Percentiles rank a stretch among this genome's conserved stretches.
Conservation (phyloP, 2,329 filamentous ascomycete genomes). For the Trichoderma oligosporum region DNA sequence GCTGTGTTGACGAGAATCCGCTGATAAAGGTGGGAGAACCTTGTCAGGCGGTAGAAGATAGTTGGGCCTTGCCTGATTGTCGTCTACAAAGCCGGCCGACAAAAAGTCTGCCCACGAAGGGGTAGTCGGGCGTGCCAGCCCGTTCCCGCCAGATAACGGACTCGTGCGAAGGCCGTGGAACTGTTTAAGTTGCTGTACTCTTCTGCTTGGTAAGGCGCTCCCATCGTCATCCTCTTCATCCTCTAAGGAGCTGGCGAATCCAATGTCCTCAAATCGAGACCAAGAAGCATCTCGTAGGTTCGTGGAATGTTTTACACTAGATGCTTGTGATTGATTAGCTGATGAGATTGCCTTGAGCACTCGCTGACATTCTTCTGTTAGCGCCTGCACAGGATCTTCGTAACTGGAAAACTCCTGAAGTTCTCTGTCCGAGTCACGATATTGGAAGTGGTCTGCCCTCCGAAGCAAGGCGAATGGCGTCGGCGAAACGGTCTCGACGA, state of each 20-base stretch:
- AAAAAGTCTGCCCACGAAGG: slow-evolving; percentile 98
- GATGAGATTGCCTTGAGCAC: slow-evolving; percentile 86
- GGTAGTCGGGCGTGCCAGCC: slow-evolving; percentile 79
- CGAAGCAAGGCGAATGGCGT: slow-evolving; percentile 89
- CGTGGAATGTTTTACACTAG: slow-evolving; percentile 66
- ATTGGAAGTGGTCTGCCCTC: slow-evolving; percentile 91
- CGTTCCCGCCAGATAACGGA: slow-evolving; percentile 60
- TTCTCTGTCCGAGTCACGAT: slow-evolving; percentile 81
- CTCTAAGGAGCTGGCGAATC: slow-evolving; percentile 74
- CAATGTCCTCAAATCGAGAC: slow-evolving; percentile 95
- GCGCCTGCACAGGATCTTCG: slow-evolving; percentile 79
- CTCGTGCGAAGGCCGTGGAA: slow-evolving; percentile 56
- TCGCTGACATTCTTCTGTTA: slow-evolving; percentile 91
- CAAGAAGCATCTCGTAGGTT: slow-evolving; percentile 82
- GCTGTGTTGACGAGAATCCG: slow-evolving; percentile 68
- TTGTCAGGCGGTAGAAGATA: slow-evolving; percentile 88
- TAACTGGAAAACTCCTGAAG: slow-evolving; percentile 82
- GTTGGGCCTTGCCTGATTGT: slow-evolving; percentile 60
- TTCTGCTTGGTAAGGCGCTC: slow-evolving; percentile 38
- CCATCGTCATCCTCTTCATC: slow-evolving; percentile 67
- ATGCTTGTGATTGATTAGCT: slow-evolving; percentile 78
- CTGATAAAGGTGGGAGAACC: slow-evolving; percentile 73
- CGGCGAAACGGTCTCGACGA: slow-evolving; percentile 90
- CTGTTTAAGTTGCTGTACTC: slow-evolving; percentile 29
- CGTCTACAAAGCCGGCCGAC: slow-evolving; percentile 85